phyloP scores from a whole-genome alignment of 2,329 filamentous ascomycete genomes.

The Dothistroma pini region DNA sequence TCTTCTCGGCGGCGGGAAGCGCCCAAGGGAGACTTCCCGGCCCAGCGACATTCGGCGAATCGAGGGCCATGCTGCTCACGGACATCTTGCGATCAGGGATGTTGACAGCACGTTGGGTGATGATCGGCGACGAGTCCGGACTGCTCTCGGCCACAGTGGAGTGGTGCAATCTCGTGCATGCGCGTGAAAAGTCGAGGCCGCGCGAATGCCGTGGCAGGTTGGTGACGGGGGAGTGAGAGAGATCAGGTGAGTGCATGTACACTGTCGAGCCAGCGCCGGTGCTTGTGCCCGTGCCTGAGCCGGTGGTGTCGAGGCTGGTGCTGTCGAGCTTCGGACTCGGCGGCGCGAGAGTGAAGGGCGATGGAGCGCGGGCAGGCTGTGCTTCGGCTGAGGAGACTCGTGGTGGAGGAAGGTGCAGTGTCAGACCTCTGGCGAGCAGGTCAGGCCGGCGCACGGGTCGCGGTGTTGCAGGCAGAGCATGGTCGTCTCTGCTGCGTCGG shows the following conservation, averaged over 20 bases:
- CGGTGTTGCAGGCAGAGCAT: constrained; percentile 37
- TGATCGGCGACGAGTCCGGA: constrained; percentile 84
- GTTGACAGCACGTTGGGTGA: constrained; percentile 63
- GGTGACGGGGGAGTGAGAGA: constrained; percentile 65
- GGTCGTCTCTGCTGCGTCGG: constrained; percentile 40
- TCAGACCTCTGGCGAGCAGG: constrained; percentile 61
- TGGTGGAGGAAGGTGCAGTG: constrained; percentile 62
- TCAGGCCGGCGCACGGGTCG: constrained; percentile 66
- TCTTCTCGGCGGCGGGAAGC: constrained; percentile 54
- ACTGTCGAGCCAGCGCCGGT: constrained; percentile 28
- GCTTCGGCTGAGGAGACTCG: constrained; percentile 39
- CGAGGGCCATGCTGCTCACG: constrained; percentile 44
- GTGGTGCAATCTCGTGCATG: constrained; percentile 91
- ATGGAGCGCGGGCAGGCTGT: constrained; percentile 23
- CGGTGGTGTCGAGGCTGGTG: constrained; percentile 53
- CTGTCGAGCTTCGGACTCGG: constrained; percentile 83
- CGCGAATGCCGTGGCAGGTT: constrained; percentile 84
- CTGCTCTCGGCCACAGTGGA: constrained; percentile 89
- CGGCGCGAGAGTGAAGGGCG: constrained; percentile 50
- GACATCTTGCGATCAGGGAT: constrained; percentile 52
- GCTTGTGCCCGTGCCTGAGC: background rate
- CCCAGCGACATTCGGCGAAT: constrained; percentile 58
- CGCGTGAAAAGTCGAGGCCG: constrained; percentile 87
- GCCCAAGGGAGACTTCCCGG: constrained; percentile 21
- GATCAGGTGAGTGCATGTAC: constrained; percentile 53